Conservation (phyloP, 2,329 filamentous ascomycete genomes). For the Mollisia scopiformis region DNA sequence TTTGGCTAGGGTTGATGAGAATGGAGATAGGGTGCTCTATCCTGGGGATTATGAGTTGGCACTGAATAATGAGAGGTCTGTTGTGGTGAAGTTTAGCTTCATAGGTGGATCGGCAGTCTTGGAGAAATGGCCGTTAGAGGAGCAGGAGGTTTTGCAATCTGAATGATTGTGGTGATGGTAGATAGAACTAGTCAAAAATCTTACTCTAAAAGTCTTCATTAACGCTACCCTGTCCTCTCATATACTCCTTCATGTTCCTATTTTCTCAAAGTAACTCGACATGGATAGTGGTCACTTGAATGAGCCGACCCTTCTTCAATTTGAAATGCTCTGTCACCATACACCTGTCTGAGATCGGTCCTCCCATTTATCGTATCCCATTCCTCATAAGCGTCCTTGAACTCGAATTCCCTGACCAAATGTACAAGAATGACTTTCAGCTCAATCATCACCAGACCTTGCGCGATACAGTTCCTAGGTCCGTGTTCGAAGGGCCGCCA, state of each 20-base stretch:
- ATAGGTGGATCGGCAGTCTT: too few relatives aligned
- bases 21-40: too few relatives aligned
- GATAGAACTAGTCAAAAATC: too few relatives aligned
- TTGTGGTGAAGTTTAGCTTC: too few relatives aligned
- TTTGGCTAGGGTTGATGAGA: too few relatives aligned
- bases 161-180: too few relatives aligned
- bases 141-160: too few relatives aligned
- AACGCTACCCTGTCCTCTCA: too few relatives aligned
- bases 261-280: conserved; percentile 39
- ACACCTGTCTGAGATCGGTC: conserved; percentile 1
- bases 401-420: conserved; percentile 37
- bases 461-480: conserved; percentile 58
- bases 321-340: conserved; percentile 19
- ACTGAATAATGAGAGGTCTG: too few relatives aligned
- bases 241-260: neutral
- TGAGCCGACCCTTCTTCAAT: conserved; percentile 11
- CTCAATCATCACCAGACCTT: conserved; percentile 54
- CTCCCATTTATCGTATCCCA: conserved; percentile 5
- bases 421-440: conserved; percentile 50
- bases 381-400: conserved; percentile 17
- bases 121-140: too few relatives aligned
- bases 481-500: conserved; percentile 60
- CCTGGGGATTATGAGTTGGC: too few relatives aligned
- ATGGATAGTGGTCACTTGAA: conserved; percentile 14
- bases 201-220: too few relatives aligned